Conservation (phyloP, 768 basidiomycete species). For the Austroboletus festivus region DNA sequence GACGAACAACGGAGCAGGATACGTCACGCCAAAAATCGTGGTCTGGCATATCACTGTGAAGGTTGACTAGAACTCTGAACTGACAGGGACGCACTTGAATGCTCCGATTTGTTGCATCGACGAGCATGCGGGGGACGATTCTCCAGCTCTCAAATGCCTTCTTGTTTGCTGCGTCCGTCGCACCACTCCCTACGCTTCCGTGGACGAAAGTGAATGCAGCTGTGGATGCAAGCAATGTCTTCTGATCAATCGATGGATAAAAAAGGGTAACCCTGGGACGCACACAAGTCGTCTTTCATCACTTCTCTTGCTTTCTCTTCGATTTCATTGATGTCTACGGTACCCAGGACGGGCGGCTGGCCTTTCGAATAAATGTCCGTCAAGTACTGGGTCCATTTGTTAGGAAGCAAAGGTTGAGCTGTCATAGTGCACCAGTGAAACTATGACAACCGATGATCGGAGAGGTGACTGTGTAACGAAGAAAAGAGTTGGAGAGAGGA, state of each 20-base stretch:
- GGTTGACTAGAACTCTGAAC: too few species aligned
- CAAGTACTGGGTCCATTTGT: constrained; percentile 29
- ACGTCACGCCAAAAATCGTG: constrained; percentile 65
- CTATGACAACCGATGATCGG: too few species aligned
- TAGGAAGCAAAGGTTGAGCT: constrained; percentile 9
- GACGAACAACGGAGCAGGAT: constrained; percentile 59
- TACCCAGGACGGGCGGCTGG: constrained; percentile 42
- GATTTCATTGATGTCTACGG: constrained; percentile 59
- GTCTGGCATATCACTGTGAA: constrained; percentile 40
- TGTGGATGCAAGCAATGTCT: too few species aligned
- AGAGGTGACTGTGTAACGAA: too few species aligned
- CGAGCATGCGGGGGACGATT: constrained; percentile 81
- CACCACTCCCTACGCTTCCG: constrained; percentile 65
- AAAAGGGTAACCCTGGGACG: too few species aligned
- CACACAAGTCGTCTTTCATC: constrained; percentile 56
- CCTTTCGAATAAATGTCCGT: constrained; percentile 17
- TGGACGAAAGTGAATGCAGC: too few species aligned
- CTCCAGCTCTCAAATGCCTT: constrained; percentile 62
- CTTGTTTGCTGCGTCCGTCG: constrained; percentile 66
- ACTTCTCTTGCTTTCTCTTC: constrained; percentile 63
- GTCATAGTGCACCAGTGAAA: too few species aligned
- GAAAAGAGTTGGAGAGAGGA: too few species aligned
- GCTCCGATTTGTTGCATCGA: constrained; percentile 50
- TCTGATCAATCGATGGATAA: too few species aligned
- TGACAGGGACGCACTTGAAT: too few species aligned